Base-by-base conservation (phyloP, 257 asterid species). In the Paulownia fortunei region DNA sequence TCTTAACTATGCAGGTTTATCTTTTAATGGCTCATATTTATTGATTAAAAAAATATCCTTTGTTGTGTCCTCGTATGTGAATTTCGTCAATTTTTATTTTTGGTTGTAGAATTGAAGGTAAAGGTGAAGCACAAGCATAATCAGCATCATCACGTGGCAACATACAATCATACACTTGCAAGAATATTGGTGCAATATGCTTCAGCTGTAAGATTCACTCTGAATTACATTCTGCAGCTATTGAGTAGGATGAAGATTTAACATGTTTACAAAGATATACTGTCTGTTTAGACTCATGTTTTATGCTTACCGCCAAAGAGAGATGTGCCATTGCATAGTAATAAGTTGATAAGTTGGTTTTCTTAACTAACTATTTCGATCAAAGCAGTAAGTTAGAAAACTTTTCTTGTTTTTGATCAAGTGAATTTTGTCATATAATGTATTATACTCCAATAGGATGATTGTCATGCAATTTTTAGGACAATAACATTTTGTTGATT, bases 131-230 rank as follows among this genome's bases (percentile, higher is more conserved):
- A 85, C 69, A 83, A 79, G 64, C 89, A 79, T 52, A 86, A 55
- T 13, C 73, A 76, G 47, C 87, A 82, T 65, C 84, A 85, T 27
- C 80, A 76, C 7, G 26, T 52, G 74, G 83, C 88, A 30, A 76
- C 30, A 13, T 93, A 88, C 77, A 93, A 93, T 81, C 96, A 87
- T 78, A 93, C 98, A 5, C 91, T 96, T 75, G 97, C 98, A 55
- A 86, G 70, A 79, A 88, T 85, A 67, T 77, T 96, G 87, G 98
- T 86, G 79, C 92, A 93, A 79, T 96, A 93, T 87, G 97, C 99
- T 77, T 93, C 99, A 18, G 99, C 97, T 19, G 99, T 96, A 86
- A 89, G 97, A 70, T 82, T 80, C 41, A 56, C 73, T 73, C 52
- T 68, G 68, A 72, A 62, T 66, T 69, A 60, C 65, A 49, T 69